phyloP scores from a whole-genome alignment of 257 asterid genomes.

The Solanum tarapatanum region DNA sequence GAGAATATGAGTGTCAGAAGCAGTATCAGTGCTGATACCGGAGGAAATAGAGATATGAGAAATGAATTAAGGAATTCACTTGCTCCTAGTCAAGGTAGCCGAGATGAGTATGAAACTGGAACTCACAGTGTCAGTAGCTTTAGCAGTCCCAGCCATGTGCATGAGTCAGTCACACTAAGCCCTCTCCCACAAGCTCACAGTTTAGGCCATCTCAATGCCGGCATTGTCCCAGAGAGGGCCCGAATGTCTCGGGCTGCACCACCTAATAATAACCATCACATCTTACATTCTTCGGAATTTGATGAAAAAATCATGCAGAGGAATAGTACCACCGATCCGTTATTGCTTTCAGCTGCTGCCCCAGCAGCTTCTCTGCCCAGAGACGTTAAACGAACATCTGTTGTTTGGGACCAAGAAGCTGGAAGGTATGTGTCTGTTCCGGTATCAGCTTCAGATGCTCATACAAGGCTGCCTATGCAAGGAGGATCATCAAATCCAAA shows the following conservation, averaged over 20 bases:
- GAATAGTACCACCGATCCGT: conserved; percentile 31
- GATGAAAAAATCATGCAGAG: conserved; percentile 46
- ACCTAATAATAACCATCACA: conserved; percentile 15
- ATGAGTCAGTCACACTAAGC: conserved; percentile 69
- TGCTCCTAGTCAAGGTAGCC: conserved; percentile 79
- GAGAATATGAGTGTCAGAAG: conserved; percentile 70
- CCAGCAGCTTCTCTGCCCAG: conserved; percentile 46
- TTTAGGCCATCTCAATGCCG: conserved; percentile 16
- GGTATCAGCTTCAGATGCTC: conserved; percentile 51
- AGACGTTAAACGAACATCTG: conserved; percentile 85
- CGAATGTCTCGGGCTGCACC: conserved; percentile 17
- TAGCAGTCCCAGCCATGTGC: conserved; percentile 82
- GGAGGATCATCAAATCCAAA: conserved; percentile 15
- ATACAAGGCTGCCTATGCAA: conserved; percentile 29
- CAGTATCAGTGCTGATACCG: conserved; percentile 77
- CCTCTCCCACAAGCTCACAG: conserved; percentile 71
- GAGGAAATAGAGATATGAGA: conserved; percentile 43
- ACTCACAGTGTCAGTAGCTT: conserved; percentile 82
- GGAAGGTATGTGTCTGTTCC: conserved; percentile 88
- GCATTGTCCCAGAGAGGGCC: conserved; percentile 19
- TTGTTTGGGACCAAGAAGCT: conserved; percentile 97
- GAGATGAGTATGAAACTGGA: conserved; percentile 79
- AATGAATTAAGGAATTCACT: conserved; percentile 41
- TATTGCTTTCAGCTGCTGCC: conserved; percentile 28
- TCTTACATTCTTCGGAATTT: conserved; percentile 26